Evolutionary conservation across 2,329 filamentous ascomycete genomes (phyloP).

Genomic region (Phaeophleospora eucalypticola): DNA sequence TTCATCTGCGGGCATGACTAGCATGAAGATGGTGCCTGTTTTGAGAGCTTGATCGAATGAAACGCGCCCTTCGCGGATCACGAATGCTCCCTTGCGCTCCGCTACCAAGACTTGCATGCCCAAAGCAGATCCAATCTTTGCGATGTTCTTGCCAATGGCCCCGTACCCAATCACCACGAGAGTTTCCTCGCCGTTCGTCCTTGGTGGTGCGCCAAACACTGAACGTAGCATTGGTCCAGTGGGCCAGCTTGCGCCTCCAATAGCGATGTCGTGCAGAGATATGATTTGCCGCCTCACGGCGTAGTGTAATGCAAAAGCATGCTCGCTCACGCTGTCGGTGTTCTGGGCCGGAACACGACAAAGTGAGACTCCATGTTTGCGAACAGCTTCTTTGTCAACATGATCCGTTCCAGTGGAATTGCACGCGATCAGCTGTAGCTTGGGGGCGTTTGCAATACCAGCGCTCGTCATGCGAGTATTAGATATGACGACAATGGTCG

Average conservation of each 20-base stretch:
- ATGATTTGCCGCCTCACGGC: conserved; percentile 42
- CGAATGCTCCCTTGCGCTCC: conserved; percentile 40
- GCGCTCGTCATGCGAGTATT: conserved; percentile 40
- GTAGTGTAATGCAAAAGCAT: conserved; percentile 50
- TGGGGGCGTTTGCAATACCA: conserved; percentile 39
- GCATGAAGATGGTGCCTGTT: conserved; percentile 37
- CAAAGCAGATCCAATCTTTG: conserved; percentile 41
- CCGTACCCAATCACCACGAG: conserved; percentile 51
- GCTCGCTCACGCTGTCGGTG: conserved; percentile 46
- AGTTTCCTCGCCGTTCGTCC: conserved; percentile 47
- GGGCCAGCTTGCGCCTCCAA: conserved; percentile 39
- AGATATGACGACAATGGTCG: conserved; percentile 45
- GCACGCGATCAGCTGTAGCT: conserved; percentile 43
- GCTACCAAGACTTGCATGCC: conserved; percentile 50
- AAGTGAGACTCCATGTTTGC: conserved; percentile 42
- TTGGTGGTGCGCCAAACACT: conserved; percentile 36
- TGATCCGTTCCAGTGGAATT: conserved; percentile 44
- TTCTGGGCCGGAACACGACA: conserved; percentile 48
- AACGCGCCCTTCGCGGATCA: conserved; percentile 29
- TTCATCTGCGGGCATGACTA: conserved; percentile 28
- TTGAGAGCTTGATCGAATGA: conserved; percentile 37
- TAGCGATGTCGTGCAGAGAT: conserved; percentile 34
- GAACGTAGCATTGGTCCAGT: conserved; percentile 36
- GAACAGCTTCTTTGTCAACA: conserved; percentile 44
- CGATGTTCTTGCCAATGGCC: conserved; percentile 42